phyloP scores from a whole-genome alignment of 2,329 filamentous ascomycete genomes.

The Fusarium sacchari region DNA sequence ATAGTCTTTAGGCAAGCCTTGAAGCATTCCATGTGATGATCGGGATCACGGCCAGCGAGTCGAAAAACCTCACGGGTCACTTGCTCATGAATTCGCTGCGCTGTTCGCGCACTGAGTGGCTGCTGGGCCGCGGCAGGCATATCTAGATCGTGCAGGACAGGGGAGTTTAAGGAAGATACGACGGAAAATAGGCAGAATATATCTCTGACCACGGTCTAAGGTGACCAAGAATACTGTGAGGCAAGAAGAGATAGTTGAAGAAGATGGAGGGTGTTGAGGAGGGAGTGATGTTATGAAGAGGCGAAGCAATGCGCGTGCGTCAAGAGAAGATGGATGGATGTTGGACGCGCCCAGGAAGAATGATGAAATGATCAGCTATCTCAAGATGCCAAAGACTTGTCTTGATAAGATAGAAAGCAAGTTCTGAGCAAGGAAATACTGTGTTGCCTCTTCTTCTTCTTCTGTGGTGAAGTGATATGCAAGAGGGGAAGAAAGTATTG shows the following conservation, averaged over 20 bases:
- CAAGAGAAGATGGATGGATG: background rate
- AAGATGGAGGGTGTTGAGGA: background rate
- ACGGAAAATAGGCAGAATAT: background rate
- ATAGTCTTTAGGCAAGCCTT: background rate
- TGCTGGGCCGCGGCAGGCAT: background rate
- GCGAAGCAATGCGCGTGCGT: background rate
- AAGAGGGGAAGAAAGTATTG: background rate
- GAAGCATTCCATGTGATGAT: background rate
- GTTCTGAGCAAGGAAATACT: background rate
- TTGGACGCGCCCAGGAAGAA: background rate
- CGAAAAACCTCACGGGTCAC: conserved; percentile 5
- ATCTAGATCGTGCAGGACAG: background rate
- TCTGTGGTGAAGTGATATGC: background rate
- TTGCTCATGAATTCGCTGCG: background rate
- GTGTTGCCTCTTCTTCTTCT: background rate
- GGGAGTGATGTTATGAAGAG: background rate
- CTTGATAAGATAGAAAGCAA: background rate
- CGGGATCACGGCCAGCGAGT: background rate
- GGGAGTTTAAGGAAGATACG: background rate
- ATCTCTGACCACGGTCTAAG: background rate
- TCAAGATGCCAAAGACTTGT: background rate
- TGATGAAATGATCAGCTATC: background rate
- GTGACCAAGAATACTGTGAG: background rate
- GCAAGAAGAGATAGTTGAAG: background rate
- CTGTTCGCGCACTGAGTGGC: background rate